Percentiles rank a stretch among this genome's conserved stretches.
Conservation (phyloP, 2,329 filamentous ascomycete genomes). For the Fusarium multiceps region DNA sequence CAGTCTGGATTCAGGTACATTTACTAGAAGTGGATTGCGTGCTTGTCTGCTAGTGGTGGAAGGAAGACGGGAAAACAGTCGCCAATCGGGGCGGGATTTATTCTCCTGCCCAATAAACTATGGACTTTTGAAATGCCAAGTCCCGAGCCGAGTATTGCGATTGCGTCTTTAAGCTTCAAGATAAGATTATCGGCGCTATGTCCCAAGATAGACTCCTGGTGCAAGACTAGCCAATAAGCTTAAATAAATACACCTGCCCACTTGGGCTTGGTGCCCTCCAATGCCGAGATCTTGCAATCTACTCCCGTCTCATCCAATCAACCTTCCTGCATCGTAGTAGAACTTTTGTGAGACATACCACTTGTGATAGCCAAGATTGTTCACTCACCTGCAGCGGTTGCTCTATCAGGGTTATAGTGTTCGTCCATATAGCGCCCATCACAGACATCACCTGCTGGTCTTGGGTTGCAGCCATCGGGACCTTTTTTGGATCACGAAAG, state of each 20-base stretch:
- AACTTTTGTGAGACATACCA: conserved; percentile 21
- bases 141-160: background rate
- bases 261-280: conserved; percentile 4
- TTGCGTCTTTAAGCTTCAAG: conserved; percentile 20
- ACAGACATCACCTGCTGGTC: background rate
- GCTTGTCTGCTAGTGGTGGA: background rate
- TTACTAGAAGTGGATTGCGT: conserved; percentile 9
- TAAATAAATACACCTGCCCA: conserved; percentile 14
- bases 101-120: conserved; percentile 21
- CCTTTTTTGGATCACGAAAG: background rate
- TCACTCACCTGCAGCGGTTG: background rate
- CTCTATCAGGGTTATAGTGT: background rate
- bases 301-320: background rate
- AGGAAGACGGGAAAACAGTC: background rate
- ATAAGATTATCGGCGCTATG: conserved; percentile 25
- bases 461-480: background rate
- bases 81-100: background rate
- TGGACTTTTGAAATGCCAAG: conserved; percentile 15
- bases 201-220: background rate
- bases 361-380: background rate
- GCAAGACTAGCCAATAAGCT: conserved; percentile 15
- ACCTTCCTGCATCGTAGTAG: background rate
- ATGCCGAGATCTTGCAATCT: background rate
- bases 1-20: conserved; percentile 32
- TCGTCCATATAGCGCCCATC: background rate